phyloP scores from a whole-genome alignment of 2,329 filamentous ascomycete genomes.

The Elsinoe necatrix region DNA sequence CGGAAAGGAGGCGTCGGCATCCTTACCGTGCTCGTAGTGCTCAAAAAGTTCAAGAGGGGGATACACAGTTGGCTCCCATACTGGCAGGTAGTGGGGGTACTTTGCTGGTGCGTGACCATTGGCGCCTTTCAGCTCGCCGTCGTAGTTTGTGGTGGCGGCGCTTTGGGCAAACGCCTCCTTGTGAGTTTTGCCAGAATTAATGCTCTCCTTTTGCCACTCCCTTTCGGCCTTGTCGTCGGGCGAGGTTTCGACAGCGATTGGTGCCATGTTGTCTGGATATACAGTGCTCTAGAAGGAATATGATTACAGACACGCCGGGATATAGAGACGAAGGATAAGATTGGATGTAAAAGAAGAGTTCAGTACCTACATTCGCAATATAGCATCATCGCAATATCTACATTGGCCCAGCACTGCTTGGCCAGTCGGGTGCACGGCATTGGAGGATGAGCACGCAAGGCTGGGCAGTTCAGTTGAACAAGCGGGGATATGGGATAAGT shows the following conservation, averaged over 20 bases:
- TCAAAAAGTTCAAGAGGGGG: slow-evolving; percentile 60
- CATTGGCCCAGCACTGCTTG: slow-evolving; percentile 6
- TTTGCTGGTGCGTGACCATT: slow-evolving; percentile 47
- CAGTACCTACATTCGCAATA: background rate
- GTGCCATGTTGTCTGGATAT: slow-evolving; percentile 31
- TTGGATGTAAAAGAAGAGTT: background rate
- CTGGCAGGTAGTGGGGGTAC: slow-evolving; percentile 57
- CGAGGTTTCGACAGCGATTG: slow-evolving; percentile 34
- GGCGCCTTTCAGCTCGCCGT: slow-evolving; percentile 47
- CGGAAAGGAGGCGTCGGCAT: slow-evolving; percentile 60
- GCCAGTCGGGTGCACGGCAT: slow-evolving; percentile 11
- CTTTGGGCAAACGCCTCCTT: slow-evolving; percentile 39
- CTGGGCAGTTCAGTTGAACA: background rate
- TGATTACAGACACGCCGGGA: no score
- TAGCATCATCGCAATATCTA: slow-evolving; percentile 1
- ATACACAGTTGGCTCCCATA: slow-evolving; percentile 39
- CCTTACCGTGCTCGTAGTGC: slow-evolving; percentile 66
- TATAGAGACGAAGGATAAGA: background rate
- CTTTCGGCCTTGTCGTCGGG: slow-evolving; percentile 22
- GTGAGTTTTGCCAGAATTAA: slow-evolving; percentile 23
- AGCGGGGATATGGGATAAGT: background rate
- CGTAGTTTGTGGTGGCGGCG: slow-evolving; percentile 38
- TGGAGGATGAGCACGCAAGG: slow-evolving; percentile 11
- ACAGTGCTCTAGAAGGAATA: no score
- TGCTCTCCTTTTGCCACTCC: slow-evolving; percentile 19